A percentile compares a stretch with the other conserved stretches of the same genome.
Conservation (phyloP, 2,329 filamentous ascomycete genomes). For the Cercospora sp. region DNA sequence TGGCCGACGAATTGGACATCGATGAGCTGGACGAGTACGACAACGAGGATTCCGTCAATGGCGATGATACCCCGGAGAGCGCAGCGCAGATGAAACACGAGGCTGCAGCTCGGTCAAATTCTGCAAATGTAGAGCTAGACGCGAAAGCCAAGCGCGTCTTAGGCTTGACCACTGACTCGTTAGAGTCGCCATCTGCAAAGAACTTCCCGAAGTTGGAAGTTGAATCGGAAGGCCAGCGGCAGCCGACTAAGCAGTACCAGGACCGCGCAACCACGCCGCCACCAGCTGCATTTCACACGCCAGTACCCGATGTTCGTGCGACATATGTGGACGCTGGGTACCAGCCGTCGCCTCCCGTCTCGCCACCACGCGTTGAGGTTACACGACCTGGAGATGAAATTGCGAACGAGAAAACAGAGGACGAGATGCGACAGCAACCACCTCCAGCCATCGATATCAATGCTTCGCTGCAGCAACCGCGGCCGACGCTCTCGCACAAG, state of each 20-base stretch:
- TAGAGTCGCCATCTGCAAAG: constrained; percentile 17
- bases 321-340: constrained; percentile 73
- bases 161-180: constrained; percentile 36
- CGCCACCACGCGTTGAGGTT: constrained; percentile 55
- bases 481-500: constrained; percentile 15
- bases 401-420: constrained; percentile 17
- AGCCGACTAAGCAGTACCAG: constrained; percentile 21
- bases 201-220: constrained; percentile 17
- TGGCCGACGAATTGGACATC: constrained; percentile 89
- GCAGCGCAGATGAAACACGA: constrained; percentile 44
- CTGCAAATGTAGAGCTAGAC: constrained; percentile 39
- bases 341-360: constrained; percentile 81
- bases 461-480: constrained; percentile 19
- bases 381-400: constrained; percentile 19
- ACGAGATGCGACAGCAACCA: constrained; percentile 15
- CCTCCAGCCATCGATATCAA: constrained; percentile 16
- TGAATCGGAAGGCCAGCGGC: constrained; percentile 20
- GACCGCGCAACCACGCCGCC: constrained; percentile 29
- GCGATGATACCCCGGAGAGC: constrained; percentile 62
- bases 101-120: constrained; percentile 46
- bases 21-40: constrained; percentile 73
- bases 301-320: constrained; percentile 33
- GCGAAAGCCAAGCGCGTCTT: constrained; percentile 51
- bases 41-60: constrained; percentile 57
- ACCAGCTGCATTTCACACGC: constrained; percentile 16